Base-by-base conservation (phyloP, 495 filamentous ascomycete genomes). In the Diplogelasinospora grovesii region DNA sequence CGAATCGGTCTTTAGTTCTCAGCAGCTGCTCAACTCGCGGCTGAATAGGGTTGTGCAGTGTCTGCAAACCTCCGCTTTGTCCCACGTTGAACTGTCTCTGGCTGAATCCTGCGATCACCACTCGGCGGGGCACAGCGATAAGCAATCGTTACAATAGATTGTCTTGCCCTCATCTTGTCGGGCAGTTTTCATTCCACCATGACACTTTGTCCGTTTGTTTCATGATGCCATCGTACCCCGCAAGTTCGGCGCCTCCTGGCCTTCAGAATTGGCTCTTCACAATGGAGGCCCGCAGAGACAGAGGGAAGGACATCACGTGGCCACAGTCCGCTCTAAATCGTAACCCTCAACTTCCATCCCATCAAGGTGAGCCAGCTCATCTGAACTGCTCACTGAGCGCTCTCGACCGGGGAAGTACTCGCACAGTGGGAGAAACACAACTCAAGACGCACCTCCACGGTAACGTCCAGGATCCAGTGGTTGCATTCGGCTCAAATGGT, bases 401-500 rank as follows among this genome's bases (percentile, higher is more conserved):
- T 40, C 36, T 40, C 22, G 36, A 39, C 16, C n/a, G 6, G 19
- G 21, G 33, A 51, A 46, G 51, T 52, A 52, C 48, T 35, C 19
- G 5, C 54, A 57, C 54, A 57, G 54, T 57, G 41, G 21, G 20
- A 21, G 19, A 15, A 25, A 22, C 27, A 41, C 21, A 25, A 24
- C 23, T 36, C 25, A 33, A 20, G 34, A 56, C 50, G 53, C 49
- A 48, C 20, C 32, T 20, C 22, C 22, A 23, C 35, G 49, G 49
- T 39, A 43, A 22, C n/a, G 23, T 43, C 20, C 40, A 28, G 44
- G 46, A 25, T 31, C 28, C 25, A 46, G 16, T 46, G 38, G 50
- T 49, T 46, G 50, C 50, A 49, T 53, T 48, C 43, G 51, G 47
- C 43, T 48, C 47, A 31, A 36, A 29, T 42, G 39, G 43, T 44